phyloP scores from a whole-genome alignment of 306 rosid genomes.

The Macrotyloma uniflorum region DNA sequence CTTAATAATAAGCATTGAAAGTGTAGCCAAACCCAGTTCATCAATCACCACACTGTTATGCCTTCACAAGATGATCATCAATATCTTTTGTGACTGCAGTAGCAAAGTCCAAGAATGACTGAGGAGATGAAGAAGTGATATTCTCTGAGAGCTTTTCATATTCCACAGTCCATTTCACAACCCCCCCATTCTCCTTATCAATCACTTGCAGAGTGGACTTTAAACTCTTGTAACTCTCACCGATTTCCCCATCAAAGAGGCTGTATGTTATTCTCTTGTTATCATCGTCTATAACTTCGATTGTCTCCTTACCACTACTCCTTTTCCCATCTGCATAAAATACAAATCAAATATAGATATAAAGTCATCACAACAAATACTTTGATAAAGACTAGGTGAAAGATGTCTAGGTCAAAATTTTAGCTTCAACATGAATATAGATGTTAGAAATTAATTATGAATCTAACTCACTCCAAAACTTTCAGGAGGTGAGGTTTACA shows the following conservation, averaged over 20 bases:
- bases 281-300: conserved; percentile 37
- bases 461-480: too few relatives aligned
- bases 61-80: conserved; percentile 38
- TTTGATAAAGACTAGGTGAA: too few relatives aligned
- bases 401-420: too few relatives aligned
- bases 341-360: too few relatives aligned
- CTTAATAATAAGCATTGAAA: neutral
- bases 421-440: too few relatives aligned
- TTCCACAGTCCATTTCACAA: conserved; percentile 40
- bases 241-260: conserved; percentile 27
- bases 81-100: conserved; percentile 8
- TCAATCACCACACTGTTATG: neutral
- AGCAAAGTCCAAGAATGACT: conserved; percentile 16
- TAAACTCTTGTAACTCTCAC: conserved; percentile 29
- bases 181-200: conserved; percentile 26
- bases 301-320: conserved; percentile 12
- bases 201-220: conserved; percentile 11
- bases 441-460: too few relatives aligned
- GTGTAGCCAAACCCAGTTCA: conserved; percentile 12
- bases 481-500: too few relatives aligned
- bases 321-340: conserved; percentile 25
- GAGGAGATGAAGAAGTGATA: neutral
- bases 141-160: conserved; percentile 39
- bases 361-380: too few relatives aligned
- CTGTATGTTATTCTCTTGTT: conserved; percentile 32